Evolutionary conservation across 2,329 filamentous ascomycete genomes (phyloP), one percentile per base, ranked within the genome.

Genomic region (Aspergillus neotritici): DNA sequence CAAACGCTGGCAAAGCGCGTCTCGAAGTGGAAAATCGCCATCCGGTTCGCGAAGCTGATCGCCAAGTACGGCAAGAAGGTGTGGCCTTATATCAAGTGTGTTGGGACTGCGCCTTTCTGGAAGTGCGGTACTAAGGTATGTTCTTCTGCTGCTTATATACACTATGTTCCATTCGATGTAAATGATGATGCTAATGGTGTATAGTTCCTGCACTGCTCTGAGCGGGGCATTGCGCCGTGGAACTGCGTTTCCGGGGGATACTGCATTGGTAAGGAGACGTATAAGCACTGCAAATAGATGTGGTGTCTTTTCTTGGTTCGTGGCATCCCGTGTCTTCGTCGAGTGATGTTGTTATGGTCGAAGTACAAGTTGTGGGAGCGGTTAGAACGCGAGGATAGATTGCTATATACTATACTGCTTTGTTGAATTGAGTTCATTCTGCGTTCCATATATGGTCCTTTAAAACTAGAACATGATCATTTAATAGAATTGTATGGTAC

Each of bases 271-370:
- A 13, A 8, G 30, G 30, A 11, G 8, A 15, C 31, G 33, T 40
- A 44, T 31, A 40, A 14, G 15, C 42, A 40, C 29, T 44, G 36
- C 29, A 30, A 35, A 21, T 41, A 41, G 36, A 40, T 50, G 10
- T 0, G 15, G 16, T 25, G 7, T 9, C 21, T 25, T 25, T 25
- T 6, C 21, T 25, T 25, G 21, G 6, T 25, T 25, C 21, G 9
- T n/a, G 9, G 21, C 9, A 25, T 25, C 21, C 21, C 3, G 21
- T 9, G 21, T 21, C 7, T 4, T 25, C 21, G 9, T 3, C 5
- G 9, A 9, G 21, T 2, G 4, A 25, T 25, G 17, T 2, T 21
- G 21, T 8, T 25, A 25, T 25, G 21, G 7, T 8, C 21, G 21
- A 25, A 25, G 21, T 8, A 8, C 21, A 25, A 8, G 21, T 4